Base-by-base conservation (phyloP, 495 filamentous ascomycete genomes). In the Hypoxylon rickii region DNA sequence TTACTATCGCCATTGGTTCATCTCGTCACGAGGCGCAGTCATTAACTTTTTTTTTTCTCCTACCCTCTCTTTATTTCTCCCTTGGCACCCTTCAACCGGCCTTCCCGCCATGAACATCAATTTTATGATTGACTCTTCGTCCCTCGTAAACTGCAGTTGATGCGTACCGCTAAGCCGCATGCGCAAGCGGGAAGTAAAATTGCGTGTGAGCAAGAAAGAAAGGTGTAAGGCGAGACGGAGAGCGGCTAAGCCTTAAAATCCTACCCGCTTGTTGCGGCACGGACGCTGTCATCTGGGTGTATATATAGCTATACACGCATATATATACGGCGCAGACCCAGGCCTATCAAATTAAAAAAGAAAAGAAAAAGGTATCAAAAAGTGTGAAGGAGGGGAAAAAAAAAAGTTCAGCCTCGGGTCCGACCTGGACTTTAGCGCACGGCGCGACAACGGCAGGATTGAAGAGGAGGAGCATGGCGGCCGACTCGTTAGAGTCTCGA, bases 211-310 rank as follows among this genome's bases (percentile, higher is more conserved):
- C 12, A 38, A 59, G 57, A 52, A 61, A 63, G 53, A 44, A 52
- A 69, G n/a, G n/a, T n/a, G 63, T 48, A 52, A 56, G 63, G 53
- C 60, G 52, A 53, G 63, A 63, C 51, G 66, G 66, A 69, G 53
- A 62, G 60, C 39, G 51, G 52, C 50, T 40, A 29, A 49, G 62
- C 36, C 51, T 61, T 56, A 48, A 51, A 51, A 26, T 42, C 42
- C 41, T 44, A 45, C 42, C 58, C 54, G 56, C 44, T 47, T 36
- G 26, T 36, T 63, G 60, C 60, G 60, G 60, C 60, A 58, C 59
- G 53, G 59, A 41, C 48, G 32, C 43, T 43, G 43, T 37, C 51
- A 29, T 29, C 10, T 29, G 37, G 40, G 21, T 36, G 26, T 56
- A 52, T 52, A 52, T 39, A 44, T 26, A 44, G 12, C 43, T 41